A percentile compares a stretch with the other conserved stretches of the same genome.
Evolutionary conservation across 768 basidiomycete species (phyloP).

Genomic region (Boletellus sp.): DNA sequence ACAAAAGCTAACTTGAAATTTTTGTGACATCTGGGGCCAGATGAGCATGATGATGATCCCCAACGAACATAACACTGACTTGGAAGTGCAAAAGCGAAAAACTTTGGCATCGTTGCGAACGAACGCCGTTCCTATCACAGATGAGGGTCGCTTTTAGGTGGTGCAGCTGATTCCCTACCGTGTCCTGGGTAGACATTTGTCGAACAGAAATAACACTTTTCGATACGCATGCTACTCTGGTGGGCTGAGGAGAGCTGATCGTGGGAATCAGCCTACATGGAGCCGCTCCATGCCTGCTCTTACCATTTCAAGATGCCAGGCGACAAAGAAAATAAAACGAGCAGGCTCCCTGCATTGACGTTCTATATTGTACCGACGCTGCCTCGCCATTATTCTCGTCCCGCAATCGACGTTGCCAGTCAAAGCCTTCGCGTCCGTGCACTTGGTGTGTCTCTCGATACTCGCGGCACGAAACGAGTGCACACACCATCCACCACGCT

Average conservation of each 20-base stretch:
- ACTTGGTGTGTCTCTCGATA: not conserved
- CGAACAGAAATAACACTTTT: conserved; percentile 99
- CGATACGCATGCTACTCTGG: conserved; percentile 69
- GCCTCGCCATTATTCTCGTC: not conserved
- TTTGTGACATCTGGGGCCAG: conserved; percentile 78
- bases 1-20: conserved; percentile 86
- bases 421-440: conserved; percentile 4
- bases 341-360: too few relatives aligned
- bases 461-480: conserved; percentile 1
- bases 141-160: not conserved
- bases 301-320: not conserved
- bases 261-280: conserved; percentile 23
- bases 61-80: conserved; percentile 50
- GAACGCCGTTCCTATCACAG: conserved; percentile 73
- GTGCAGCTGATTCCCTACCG: conserved; percentile 44
- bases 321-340: too few relatives aligned
- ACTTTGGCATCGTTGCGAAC: conserved; percentile 98
- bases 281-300: not conserved
- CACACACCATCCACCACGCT: conserved; percentile 41
- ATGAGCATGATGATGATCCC: conserved; percentile 4
- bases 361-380: too few relatives aligned
- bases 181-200: conserved; percentile 96
- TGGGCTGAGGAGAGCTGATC: conserved; percentile 1
- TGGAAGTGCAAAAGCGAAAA: conserved; percentile 96
- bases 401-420: not conserved